Conservation (phyloP, 2,329 filamentous ascomycete genomes). For the Myriangium duriaei region DNA sequence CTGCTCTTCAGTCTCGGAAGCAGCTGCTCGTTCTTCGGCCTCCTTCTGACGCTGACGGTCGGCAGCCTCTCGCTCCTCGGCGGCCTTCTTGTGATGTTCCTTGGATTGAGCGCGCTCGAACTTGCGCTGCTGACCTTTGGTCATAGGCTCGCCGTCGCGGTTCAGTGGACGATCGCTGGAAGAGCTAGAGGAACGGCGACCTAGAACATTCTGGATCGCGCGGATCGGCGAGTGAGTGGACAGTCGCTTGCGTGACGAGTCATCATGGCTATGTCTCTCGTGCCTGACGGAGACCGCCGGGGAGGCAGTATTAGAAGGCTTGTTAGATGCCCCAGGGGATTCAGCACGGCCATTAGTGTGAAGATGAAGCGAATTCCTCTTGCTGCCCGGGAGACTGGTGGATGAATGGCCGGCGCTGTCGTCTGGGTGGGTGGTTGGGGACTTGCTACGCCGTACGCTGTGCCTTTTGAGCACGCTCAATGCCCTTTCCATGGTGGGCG, state of each 20-base stretch:
- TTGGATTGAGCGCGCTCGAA: conserved; percentile 32
- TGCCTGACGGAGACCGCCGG: neutral
- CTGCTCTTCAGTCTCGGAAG: conserved; percentile 47
- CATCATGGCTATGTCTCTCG: neutral
- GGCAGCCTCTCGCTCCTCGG: conserved; percentile 31
- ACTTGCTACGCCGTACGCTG: neutral
- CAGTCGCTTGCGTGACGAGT: neutral
- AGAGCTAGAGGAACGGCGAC: conserved; percentile 19
- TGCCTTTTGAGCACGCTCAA: neutral
- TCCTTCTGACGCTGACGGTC: conserved; percentile 36
- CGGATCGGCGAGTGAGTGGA: conserved; percentile 4
- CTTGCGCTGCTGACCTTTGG: conserved; percentile 37
- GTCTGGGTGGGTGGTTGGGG: neutral
- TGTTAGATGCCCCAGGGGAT: neutral
- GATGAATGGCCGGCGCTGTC: neutral
- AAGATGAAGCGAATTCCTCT: neutral
- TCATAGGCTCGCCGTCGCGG: conserved; percentile 37
- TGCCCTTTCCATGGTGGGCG: neutral
- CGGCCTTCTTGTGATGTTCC: conserved; percentile 33
- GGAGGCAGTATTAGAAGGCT: neutral
- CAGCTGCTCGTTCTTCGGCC: conserved; percentile 35
- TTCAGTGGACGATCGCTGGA: conserved; percentile 32
- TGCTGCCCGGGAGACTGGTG: neutral
- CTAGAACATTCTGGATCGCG: conserved; percentile 5
- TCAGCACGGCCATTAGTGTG: neutral